Base-by-base conservation (phyloP, 495 filamentous ascomycete genomes). In the Chaetomium cochliodes region DNA sequence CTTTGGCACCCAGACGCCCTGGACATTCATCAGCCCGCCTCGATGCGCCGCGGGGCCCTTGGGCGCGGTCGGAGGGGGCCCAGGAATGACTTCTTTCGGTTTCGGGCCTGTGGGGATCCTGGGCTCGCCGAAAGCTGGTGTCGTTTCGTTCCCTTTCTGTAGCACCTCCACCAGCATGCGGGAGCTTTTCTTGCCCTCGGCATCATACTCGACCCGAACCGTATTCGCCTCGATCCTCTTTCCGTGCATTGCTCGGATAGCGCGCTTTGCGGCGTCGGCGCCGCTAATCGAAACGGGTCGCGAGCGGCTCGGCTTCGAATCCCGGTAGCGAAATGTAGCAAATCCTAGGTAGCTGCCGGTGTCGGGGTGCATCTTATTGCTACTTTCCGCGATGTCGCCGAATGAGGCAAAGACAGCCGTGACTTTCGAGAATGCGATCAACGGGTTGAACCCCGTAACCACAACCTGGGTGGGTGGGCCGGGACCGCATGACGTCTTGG, bases 261-360 rank as follows among this genome's bases (percentile, higher is more conserved):
- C 94, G 53, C 84, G 84, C 72, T 85, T 88, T 1, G 96, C 96
- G 30, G 92, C 88, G 65, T 86, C 86, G 46, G 85, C 82, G 13
- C 91, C 94, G n/a, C 84, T 80, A 30, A 88, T 70, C 12, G 82
- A 68, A 13, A 84, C 53, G 74, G 85, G 71, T 73, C 81, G 76
- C 22, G 68, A 65, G 0, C 66, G 72, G 49, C 67, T 77, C 5
- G 84, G 82, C 62, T 77, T 80, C 23, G 82, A 85, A 67, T 97
- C 93, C 71, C 87, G 87, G 77, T 96, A 99, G 66, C 88, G 86
- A 72, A 99, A 89, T 20, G 90, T 89, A 58, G 92, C 96, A 69
- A 99, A 90, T 2, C 94, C 94, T 1, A 99, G 84, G 67, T 92
- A 94, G 64, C 89, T 96, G 13, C 94, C 96, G 18, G 91, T 97